These are phyloP conservation scores for Piper betle DNA, from an alignment of 164 flowering plant genomes.

Conservation along the genomic window DNA sequence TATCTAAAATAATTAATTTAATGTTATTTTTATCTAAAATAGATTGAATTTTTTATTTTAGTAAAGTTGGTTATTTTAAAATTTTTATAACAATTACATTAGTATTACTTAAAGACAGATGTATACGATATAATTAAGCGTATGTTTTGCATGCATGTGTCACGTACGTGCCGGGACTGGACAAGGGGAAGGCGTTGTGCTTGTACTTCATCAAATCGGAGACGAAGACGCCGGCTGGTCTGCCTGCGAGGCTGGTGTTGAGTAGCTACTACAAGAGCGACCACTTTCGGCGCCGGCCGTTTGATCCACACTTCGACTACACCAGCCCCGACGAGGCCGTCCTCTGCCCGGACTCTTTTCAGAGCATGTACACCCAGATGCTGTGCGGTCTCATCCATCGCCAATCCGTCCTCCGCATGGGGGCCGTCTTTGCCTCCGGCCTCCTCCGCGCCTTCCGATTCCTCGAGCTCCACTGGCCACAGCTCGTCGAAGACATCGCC, in stretches of 20 bases:
- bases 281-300: slow-evolving; percentile 22
- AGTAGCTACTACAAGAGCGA: slow-evolving; percentile 35
- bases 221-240: slow-evolving; percentile 31
- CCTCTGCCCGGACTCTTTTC: slow-evolving; percentile 33
- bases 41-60: too few relatives aligned
- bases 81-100: too few relatives aligned
- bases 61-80: too few relatives aligned
- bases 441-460: slow-evolving; percentile 37
- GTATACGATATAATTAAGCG: too few relatives aligned
- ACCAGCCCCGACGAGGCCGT: slow-evolving; percentile 40
- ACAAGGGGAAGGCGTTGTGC: slow-evolving; percentile 33
- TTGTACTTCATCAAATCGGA: slow-evolving; percentile 26
- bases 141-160: not conserved
- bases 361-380: slow-evolving; percentile 42
- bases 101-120: too few relatives aligned
- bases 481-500: slow-evolving; percentile 18
- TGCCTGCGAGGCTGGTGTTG: slow-evolving; percentile 28
- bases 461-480: slow-evolving; percentile 27
- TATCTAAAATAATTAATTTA: too few relatives aligned
- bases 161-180: slow-evolving; percentile 23
- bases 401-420: slow-evolving; percentile 26
- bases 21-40: too few relatives aligned
- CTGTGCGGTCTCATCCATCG: slow-evolving; percentile 32
- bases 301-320: slow-evolving; percentile 26
- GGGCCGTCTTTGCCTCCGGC: slow-evolving; percentile 38